Base-by-base conservation (phyloP, 257 asterid genomes). In the Primulina tabacum region DNA sequence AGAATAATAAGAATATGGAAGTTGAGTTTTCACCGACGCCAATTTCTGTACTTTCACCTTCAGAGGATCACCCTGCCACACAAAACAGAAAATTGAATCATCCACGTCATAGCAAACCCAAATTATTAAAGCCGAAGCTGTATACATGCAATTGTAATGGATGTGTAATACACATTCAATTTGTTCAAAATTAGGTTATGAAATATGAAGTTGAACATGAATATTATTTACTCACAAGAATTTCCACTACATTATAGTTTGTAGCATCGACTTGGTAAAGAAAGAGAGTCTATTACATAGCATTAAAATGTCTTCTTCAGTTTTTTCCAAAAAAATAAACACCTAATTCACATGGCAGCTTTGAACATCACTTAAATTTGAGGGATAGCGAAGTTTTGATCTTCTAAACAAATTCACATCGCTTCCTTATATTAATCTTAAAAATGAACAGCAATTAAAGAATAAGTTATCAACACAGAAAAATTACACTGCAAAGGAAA, bases 21-120 rank as follows among this genome's bases (percentile, higher is more conserved):
- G 87, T 65, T 87, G 90, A 21, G 93, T 87, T 70, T 83, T 85
- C 34, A 76, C 81, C 12, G 92, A 87, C 35, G 87, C 78, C 74
- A 87, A 63, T 69, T 87, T 83, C 82, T 87, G 85, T 52, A 87
- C 93, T 79, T 87, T 87, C 68, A 87, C 93, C 53, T 76, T 85
- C 77, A 87, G 76, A 73, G 53, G 68, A 80, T 81, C 87, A 21
- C 90, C 90, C 93, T 87, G 85, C 72, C 73, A 65, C 65, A 43
- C 26, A 24, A 1, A 24, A 53, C 69, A 20, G 56, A 65, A 66
- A 63, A 52, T 17, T 58, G 57, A 58, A 30, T 8, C 30, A 28
- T 28, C 2, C 29, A 28, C 29, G 0, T 28, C 30, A 28, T 28
- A 28, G 30, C 30, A 28, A 67, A 76, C 14, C 38, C 61, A 7